Evolutionary conservation across 139 green algal genomes (phyloP).

Genomic region (Micractinium sp.): DNA sequence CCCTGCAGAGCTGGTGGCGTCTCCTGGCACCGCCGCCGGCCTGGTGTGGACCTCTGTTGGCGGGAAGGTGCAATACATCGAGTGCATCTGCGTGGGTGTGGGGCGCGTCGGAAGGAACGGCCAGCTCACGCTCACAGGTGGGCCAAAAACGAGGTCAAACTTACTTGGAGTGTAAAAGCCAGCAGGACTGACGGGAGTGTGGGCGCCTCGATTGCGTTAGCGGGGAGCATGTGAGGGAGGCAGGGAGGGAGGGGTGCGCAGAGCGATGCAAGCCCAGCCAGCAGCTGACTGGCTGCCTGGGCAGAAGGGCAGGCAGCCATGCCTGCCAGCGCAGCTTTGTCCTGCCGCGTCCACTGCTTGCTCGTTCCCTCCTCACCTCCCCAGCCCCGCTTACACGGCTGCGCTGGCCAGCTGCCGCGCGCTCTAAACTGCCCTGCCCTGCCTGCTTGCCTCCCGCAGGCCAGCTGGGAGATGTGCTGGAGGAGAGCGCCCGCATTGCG

Average conservation of each 20-base stretch:
- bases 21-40: slow-evolving; percentile 91
- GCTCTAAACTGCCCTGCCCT: not conserved
- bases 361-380: not conserved
- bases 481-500: slow-evolving; percentile 90
- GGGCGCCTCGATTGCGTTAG: not conserved
- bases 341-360: not conserved
- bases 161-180: no score
- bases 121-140: slow-evolving; percentile 55
- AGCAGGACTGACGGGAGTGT: not conserved
- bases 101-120: slow-evolving; percentile 62
- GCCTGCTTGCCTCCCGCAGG: slow-evolving; percentile 39
- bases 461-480: slow-evolving; percentile 96
- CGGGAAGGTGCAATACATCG: slow-evolving; percentile 92
- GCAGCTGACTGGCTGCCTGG: not conserved
- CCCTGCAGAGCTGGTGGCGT: slow-evolving; percentile 14
- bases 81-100: slow-evolving; percentile 71
- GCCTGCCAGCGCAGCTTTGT: not conserved
- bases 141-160: not conserved
- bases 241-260: not conserved
- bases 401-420: not conserved
- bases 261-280: not conserved
- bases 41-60: slow-evolving; percentile 97
- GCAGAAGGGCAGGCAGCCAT: not conserved
- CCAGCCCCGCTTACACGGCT: not conserved
- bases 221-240: not conserved